Evolutionary conservation across 1,284 basidiomycete species (phyloP).

Genomic region (Meripilus lineatus): DNA sequence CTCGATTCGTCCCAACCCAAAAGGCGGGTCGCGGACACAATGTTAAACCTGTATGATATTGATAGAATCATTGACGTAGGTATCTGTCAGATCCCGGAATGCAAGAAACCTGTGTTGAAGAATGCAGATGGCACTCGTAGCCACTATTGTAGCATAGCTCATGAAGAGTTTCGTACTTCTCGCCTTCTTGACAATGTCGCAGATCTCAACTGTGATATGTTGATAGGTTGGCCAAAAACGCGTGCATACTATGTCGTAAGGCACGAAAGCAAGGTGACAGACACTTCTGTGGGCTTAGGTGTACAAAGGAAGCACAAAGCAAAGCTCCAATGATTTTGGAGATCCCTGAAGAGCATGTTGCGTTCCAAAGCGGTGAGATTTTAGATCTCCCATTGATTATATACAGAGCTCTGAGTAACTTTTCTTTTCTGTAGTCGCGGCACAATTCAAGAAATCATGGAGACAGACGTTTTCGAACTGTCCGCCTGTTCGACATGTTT

Average conservation of each 20-base stretch:
- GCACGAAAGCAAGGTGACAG: constrained; percentile 46
- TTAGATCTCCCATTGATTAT: not conserved
- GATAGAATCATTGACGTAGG: constrained; percentile 18
- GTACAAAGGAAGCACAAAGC: constrained; percentile 45
- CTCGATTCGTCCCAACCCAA: constrained; percentile 13
- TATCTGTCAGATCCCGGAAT: constrained; percentile 48
- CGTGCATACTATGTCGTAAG: constrained; percentile 53
- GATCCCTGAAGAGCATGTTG: constrained; percentile 51
- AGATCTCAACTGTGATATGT: too few relatives aligned
- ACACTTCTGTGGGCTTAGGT: constrained; percentile 53
- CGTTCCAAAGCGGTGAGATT: constrained; percentile 54
- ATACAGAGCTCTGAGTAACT: not conserved
- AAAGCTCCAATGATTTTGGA: constrained; percentile 52
- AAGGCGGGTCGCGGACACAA: constrained; percentile 4
- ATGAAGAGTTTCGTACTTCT: constrained; percentile 39
- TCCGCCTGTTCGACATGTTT: constrained; percentile 47
- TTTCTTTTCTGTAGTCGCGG: constrained; percentile 37
- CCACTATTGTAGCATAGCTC: constrained; percentile 43
- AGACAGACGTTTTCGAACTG: constrained; percentile 46
- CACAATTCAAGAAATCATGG: constrained; percentile 65
- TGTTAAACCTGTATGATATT: not conserved
- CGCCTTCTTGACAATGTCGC: too few relatives aligned
- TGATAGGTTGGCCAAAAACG: constrained; percentile 30
- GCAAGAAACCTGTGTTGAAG: constrained; percentile 38
- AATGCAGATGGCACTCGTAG: constrained; percentile 32